phyloP scores from a whole-genome alignment of 2,329 filamentous ascomycete species.

The Colletotrichum liriopes region DNA sequence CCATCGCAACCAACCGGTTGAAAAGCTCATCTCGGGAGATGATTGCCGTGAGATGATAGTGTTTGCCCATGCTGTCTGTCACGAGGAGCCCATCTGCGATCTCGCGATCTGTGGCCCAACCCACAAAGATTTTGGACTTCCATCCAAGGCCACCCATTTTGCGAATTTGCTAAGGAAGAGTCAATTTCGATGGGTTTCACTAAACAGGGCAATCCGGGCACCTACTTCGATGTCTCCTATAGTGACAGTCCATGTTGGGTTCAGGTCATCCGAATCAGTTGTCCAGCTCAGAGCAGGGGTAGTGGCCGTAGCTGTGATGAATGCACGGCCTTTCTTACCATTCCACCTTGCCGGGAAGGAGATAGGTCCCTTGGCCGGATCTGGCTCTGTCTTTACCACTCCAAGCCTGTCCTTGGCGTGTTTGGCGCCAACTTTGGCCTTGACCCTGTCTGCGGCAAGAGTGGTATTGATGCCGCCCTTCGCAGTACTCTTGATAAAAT shows the following conservation, averaged over 20 bases:
- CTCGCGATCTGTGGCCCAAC: slow-evolving; percentile 82
- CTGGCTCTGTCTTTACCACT: slow-evolving; percentile 67
- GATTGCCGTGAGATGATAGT: slow-evolving; percentile 79
- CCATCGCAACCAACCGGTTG: slow-evolving; percentile 83
- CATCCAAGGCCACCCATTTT: slow-evolving; percentile 88
- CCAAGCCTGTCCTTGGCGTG: slow-evolving; percentile 81
- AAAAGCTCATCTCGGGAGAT: slow-evolving; percentile 83
- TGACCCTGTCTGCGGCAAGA: slow-evolving; percentile 79
- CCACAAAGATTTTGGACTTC: slow-evolving; percentile 87
- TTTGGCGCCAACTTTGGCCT: slow-evolving; percentile 73
- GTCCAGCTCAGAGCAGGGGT: slow-evolving; percentile 78
- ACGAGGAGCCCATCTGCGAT: slow-evolving; percentile 84
- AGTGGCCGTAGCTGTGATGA: slow-evolving; percentile 77
- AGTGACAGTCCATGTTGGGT: slow-evolving; percentile 79
- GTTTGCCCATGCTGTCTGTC: slow-evolving; percentile 68
- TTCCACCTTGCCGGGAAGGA: slow-evolving; percentile 82
- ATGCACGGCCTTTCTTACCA: slow-evolving; percentile 80
- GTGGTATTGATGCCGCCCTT: slow-evolving; percentile 82
- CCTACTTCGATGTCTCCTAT: slow-evolving; percentile 74
- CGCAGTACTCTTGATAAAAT: slow-evolving; percentile 78
- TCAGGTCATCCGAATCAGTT: slow-evolving; percentile 67
- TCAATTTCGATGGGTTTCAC: neutral
- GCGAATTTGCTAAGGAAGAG: slow-evolving; percentile 69
- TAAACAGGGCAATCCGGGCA: rapidly evolving
- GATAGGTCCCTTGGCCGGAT: slow-evolving; percentile 75